Evolutionary conservation across 2,329 filamentous ascomycete species (phyloP).

Genomic region (Rugonectria rugulosa): DNA sequence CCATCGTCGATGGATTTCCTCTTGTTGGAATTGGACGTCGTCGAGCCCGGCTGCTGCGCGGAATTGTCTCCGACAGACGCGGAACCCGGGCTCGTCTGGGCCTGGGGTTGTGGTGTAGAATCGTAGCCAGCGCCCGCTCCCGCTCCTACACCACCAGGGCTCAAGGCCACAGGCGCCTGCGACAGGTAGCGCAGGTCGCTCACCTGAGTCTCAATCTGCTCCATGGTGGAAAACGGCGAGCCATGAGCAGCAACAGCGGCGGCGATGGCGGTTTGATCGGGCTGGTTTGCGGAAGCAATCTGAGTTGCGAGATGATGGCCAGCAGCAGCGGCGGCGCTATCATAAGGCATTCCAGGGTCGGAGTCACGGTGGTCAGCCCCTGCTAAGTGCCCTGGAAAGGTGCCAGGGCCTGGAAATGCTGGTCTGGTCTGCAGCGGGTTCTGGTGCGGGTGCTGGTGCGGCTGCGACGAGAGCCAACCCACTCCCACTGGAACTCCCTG

Average conservation of each 20-base stretch:
- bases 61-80: conserved; percentile 58
- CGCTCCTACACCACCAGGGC: conserved; percentile 29
- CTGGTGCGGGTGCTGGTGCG: conserved; percentile 5
- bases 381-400: background rate
- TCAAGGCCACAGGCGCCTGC: conserved; percentile 45
- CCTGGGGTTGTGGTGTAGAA: conserved; percentile 41
- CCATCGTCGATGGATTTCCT: conserved; percentile 53
- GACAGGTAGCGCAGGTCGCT: conserved; percentile 62
- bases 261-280: conserved; percentile 8
- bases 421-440: background rate
- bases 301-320: conserved; percentile 15
- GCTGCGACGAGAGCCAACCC: background rate
- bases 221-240: conserved; percentile 49
- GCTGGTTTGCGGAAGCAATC: conserved; percentile 2
- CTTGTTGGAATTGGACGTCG: conserved; percentile 41
- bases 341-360: conserved; percentile 21
- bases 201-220: conserved; percentile 62
- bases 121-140: conserved; percentile 40
- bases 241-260: conserved; percentile 26
- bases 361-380: conserved; percentile 8
- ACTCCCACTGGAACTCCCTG: background rate
- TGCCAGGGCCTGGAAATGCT: conserved; percentile 2
- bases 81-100: conserved; percentile 48
- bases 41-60: conserved; percentile 45
- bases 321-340: conserved; percentile 9